These are phyloP conservation scores for Phlebiopsis gigantea DNA, from an alignment of 768 basidiomycete species.

Conservation along the genomic window DNA sequence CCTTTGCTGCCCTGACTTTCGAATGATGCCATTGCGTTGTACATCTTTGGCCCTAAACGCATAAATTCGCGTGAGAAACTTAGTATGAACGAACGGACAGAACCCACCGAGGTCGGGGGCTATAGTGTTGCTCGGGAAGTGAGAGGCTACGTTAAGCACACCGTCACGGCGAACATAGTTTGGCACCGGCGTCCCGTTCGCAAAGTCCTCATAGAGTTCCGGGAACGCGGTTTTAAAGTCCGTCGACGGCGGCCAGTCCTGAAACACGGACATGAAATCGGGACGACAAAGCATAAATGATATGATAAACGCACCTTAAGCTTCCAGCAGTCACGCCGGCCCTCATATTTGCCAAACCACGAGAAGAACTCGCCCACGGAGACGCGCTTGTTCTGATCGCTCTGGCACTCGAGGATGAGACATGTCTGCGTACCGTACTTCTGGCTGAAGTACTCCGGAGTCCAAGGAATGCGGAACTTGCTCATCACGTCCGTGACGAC, in stretches of 20 bases:
- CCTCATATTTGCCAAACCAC: conserved; percentile 66
- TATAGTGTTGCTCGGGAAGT: conserved; percentile 77
- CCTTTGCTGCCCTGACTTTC: conserved; percentile 69
- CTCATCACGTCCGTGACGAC: conserved; percentile 64
- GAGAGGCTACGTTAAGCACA: conserved; percentile 80
- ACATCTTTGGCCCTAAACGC: conserved; percentile 82
- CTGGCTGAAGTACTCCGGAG: conserved; percentile 73
- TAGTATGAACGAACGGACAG: background rate
- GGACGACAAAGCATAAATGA: no score
- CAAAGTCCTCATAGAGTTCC: conserved; percentile 82
- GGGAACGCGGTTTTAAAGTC: conserved; percentile 86
- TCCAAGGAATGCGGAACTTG: conserved; percentile 71
- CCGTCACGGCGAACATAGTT: conserved; percentile 91
- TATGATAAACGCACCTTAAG: conserved; percentile 49
- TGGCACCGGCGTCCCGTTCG: conserved; percentile 76
- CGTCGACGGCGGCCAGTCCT: conserved; percentile 91
- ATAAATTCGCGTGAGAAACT: background rate
- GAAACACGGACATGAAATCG: background rate
- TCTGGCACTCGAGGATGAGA: conserved; percentile 80
- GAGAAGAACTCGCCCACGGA: conserved; percentile 78
- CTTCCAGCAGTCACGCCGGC: conserved; percentile 58
- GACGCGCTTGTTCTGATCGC: conserved; percentile 53
- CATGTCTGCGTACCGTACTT: conserved; percentile 60
- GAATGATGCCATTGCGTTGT: conserved; percentile 78
- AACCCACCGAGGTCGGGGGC: conserved; percentile 73